A percentile compares a stretch with the other conserved stretches of the same genome.
phyloP scores from a whole-genome alignment of 768 basidiomycete genomes.

The Neoboletus brunneissimus region DNA sequence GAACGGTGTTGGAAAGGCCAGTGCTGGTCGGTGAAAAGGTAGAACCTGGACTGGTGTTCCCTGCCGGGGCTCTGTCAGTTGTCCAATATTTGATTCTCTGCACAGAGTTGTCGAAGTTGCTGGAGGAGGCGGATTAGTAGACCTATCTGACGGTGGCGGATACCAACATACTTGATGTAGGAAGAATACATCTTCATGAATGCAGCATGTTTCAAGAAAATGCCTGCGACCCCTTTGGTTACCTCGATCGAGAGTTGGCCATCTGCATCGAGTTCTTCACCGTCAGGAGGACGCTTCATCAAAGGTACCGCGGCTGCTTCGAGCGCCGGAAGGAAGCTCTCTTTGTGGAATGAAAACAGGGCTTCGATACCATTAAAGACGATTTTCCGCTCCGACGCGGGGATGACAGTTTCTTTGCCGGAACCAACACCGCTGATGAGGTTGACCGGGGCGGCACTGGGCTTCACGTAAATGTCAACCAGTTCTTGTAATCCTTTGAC shows the following conservation, averaged over 20 bases:
- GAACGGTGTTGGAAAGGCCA: slow-evolving; percentile 52
- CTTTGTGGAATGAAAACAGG: slow-evolving; percentile 87
- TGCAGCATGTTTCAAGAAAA: slow-evolving; percentile 90
- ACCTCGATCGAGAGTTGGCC: slow-evolving; percentile 72
- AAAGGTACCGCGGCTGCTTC: slow-evolving; percentile 74
- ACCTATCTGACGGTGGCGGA: slow-evolving; percentile 1
- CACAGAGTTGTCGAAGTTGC: slow-evolving; percentile 93
- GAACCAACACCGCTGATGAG: slow-evolving; percentile 68
- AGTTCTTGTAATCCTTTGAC: slow-evolving; percentile 92
- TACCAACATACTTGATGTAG: slow-evolving; percentile 82
- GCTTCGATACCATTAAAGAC: slow-evolving; percentile 91
- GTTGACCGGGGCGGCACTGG: slow-evolving; percentile 68
- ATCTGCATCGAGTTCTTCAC: slow-evolving; percentile 58
- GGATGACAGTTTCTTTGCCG: slow-evolving; percentile 81
- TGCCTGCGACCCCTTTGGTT: slow-evolving; percentile 79
- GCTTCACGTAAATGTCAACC: slow-evolving; percentile 92
- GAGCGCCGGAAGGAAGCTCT: slow-evolving; percentile 89
- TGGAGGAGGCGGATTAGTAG: slow-evolving; percentile 32
- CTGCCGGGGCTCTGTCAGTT: slow-evolving; percentile 47
- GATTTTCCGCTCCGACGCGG: slow-evolving; percentile 79
- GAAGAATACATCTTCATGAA: slow-evolving; percentile 99
- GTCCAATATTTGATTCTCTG: slow-evolving; percentile 88
- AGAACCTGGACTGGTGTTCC: slow-evolving; percentile 36
- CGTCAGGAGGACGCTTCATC: slow-evolving; percentile 45
- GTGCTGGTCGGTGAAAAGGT: slow-evolving; percentile 54